These are phyloP conservation scores for Russula earlei DNA, from an alignment of 768 basidiomycete genomes.

Conservation along the genomic window DNA sequence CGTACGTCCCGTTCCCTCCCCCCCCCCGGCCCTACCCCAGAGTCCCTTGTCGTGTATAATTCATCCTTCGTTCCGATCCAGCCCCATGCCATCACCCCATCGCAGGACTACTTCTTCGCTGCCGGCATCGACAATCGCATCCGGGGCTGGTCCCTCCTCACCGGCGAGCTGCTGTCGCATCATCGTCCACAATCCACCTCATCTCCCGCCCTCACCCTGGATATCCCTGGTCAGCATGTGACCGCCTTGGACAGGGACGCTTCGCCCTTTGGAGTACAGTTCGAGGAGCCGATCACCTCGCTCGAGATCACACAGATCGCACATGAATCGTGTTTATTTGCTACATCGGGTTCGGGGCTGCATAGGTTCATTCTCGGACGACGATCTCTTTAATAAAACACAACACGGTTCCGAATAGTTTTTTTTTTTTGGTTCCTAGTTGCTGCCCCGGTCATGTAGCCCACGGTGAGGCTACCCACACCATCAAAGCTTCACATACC, in stretches of 20 bases:
- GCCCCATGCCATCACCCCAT: conserved; percentile 54
- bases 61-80: conserved; percentile 22
- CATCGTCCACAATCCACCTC: background rate
- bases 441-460: background rate
- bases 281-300: conserved; percentile 12
- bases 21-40: background rate
- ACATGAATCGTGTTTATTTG: conserved; percentile 15
- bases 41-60: background rate
- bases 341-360: conserved; percentile 12
- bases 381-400: background rate
- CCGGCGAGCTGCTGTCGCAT: conserved; percentile 35
- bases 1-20: conserved; percentile 30
- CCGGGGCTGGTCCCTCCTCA: conserved; percentile 58
- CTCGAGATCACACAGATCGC: conserved; percentile 11
- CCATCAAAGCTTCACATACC: background rate
- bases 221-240: background rate
- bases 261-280: conserved; percentile 7
- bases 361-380: conserved; percentile 15
- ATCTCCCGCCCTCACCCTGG: conserved; percentile 19
- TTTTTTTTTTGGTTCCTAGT: no score
- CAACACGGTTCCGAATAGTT: background rate
- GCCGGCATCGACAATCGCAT: conserved; percentile 58
- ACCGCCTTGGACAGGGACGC: background rate
- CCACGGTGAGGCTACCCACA: background rate
- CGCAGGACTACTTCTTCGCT: conserved; percentile 52